phyloP scores from a whole-genome alignment of 1,284 basidiomycete genomes.

The Erythrobasidium hasegawianum region DNA sequence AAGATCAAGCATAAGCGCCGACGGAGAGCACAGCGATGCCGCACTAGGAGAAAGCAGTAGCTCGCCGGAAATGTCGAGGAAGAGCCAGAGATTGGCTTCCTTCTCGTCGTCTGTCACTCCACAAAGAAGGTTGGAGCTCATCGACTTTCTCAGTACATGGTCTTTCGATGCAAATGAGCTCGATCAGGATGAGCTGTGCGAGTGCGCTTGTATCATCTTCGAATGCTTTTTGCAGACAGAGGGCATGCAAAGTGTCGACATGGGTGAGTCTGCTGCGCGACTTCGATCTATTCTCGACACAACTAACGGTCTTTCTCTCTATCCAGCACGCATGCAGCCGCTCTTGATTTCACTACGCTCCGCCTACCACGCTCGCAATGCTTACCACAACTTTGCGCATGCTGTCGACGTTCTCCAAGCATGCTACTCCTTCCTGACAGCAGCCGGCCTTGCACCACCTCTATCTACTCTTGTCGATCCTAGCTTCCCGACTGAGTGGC shows the following conservation, averaged over 20 bases:
- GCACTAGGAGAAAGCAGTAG: not conserved
- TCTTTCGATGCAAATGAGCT: slow-evolving; percentile 80
- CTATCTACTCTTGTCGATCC: slow-evolving; percentile 55
- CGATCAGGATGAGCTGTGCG: slow-evolving; percentile 70
- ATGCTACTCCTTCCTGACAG: slow-evolving; percentile 72
- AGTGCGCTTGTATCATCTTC: slow-evolving; percentile 72
- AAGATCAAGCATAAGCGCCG: not conserved
- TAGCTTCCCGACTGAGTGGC: slow-evolving; percentile 38
- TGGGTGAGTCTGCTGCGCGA: slow-evolving; percentile 21
- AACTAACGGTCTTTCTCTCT: slow-evolving; percentile 23
- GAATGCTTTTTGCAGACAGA: slow-evolving; percentile 57
- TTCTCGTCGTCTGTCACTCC: slow-evolving; percentile 32
- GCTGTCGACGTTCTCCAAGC: slow-evolving; percentile 92
- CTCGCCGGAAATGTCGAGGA: not conserved
- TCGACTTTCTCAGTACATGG: slow-evolving; percentile 69
- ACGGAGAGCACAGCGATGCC: not conserved
- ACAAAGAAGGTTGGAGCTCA: slow-evolving; percentile 49
- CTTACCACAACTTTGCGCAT: slow-evolving; percentile 93
- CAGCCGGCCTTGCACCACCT: slow-evolving; percentile 73
- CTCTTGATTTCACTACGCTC: slow-evolving; percentile 76
- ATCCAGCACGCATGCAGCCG: slow-evolving; percentile 59
- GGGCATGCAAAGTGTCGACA: slow-evolving; percentile 55
- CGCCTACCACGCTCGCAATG: slow-evolving; percentile 81
- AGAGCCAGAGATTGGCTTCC: slow-evolving; percentile 7
- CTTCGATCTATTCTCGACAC: not conserved